A percentile compares a stretch with the other conserved stretches of the same genome.
These are phyloP conservation scores for Podaxis mareebaensis DNA, from an alignment of 768 basidiomycete genomes.

Conservation along the genomic window DNA sequence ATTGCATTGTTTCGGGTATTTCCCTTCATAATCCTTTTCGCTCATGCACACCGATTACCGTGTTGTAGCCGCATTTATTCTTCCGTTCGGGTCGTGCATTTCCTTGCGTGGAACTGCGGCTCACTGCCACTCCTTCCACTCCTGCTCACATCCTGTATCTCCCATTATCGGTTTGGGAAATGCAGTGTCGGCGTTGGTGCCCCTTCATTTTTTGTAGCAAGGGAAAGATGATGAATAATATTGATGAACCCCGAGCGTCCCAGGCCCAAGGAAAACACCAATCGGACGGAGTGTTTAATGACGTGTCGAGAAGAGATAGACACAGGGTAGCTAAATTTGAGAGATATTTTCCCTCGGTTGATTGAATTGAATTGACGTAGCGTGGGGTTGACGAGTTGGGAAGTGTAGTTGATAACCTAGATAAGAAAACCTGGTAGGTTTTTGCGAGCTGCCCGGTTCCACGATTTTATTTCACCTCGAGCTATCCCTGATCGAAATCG, in stretches of 20 bases:
- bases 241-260: neutral
- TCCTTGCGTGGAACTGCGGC: neutral
- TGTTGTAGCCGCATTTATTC: neutral
- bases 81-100: neutral
- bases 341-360: neutral
- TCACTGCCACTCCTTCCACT: neutral
- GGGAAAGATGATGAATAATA: neutral
- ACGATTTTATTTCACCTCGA: neutral
- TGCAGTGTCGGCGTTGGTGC: neutral
- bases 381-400: neutral
- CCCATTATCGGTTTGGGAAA: neutral
- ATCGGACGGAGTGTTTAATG: neutral
- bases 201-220: neutral
- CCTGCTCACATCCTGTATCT: neutral
- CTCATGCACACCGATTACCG: neutral
- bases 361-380: constrained; percentile 3
- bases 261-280: neutral
- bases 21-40: neutral
- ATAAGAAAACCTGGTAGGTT: neutral
- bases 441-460: neutral
- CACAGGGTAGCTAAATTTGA: neutral
- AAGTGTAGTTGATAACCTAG: constrained; percentile 1
- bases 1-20: neutral
- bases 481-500: neutral
- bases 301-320: constrained; percentile 9